Conservation (phyloP, 2,329 filamentous ascomycete genomes). For the Diaporthe velutina region DNA sequence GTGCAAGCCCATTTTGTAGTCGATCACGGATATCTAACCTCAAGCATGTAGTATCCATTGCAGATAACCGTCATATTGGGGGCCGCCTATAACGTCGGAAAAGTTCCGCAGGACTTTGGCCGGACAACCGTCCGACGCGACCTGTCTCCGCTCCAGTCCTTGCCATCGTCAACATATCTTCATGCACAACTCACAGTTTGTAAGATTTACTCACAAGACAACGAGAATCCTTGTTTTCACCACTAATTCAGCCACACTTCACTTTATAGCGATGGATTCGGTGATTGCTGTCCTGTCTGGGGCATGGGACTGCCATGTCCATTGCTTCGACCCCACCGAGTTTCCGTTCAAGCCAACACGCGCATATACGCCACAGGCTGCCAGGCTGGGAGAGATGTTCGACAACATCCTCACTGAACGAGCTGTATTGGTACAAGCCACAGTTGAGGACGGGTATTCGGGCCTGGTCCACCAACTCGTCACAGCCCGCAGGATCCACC, state of each 20-base stretch:
- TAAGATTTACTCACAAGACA: not conserved
- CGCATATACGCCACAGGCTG: not conserved
- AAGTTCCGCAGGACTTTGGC: not conserved
- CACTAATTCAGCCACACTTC: not conserved
- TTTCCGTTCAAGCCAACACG: not conserved
- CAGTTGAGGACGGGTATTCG: not conserved
- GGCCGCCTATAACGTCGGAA: not conserved
- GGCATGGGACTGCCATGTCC: slow-evolving; percentile 9
- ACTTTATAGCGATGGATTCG: not conserved
- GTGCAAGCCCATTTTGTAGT: not conserved
- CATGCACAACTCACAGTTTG: not conserved
- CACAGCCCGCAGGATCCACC: not conserved
- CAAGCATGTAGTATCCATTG: no score
- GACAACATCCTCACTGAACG: not conserved
- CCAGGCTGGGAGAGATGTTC: not conserved
- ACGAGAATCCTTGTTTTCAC: not conserved
- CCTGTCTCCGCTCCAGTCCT: not conserved
- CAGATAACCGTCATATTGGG: not conserved
- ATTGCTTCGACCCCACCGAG: not conserved
- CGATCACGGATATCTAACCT: no score
- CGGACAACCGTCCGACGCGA: not conserved
- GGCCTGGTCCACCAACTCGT: not conserved
- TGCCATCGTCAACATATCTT: not conserved
- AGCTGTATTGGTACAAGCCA: not conserved
- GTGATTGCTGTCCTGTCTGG: not conserved